Evolutionary conservation across 2,329 filamentous ascomycete species (phyloP).

Genomic region (Sordariomycetes sp.): DNA sequence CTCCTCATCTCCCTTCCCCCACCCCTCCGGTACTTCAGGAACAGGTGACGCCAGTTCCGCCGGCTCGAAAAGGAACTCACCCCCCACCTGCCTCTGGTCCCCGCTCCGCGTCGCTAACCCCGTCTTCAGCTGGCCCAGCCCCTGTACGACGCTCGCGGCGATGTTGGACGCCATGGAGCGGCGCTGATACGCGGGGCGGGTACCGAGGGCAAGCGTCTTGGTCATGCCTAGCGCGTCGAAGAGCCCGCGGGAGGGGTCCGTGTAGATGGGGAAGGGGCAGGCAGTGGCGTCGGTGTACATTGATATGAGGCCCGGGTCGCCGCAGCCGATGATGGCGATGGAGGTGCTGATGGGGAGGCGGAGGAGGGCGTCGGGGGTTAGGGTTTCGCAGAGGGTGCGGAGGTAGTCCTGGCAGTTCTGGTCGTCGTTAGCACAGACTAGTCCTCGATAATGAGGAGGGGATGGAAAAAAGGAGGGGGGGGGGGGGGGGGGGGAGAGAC

Average conservation of each 20-base stretch:
- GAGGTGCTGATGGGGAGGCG: conserved; percentile 42
- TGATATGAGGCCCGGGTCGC: conserved; percentile 52
- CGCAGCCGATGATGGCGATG: conserved; percentile 61
- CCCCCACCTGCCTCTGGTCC: conserved; percentile 56
- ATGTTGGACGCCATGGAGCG: conserved; percentile 37
- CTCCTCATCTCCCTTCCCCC: conserved; percentile 15
- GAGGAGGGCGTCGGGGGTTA: conserved; percentile 37
- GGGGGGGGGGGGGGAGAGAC: neutral
- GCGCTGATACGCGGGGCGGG: conserved; percentile 45
- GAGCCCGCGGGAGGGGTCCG: conserved; percentile 55
- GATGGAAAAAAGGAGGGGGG: neutral
- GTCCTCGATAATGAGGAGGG: neutral
- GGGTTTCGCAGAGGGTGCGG: conserved; percentile 42
- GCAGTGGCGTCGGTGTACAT: conserved; percentile 48
- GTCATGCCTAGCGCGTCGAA: conserved; percentile 59
- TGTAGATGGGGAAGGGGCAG: conserved; percentile 64
- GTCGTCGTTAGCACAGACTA: neutral
- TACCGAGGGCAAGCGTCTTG: conserved; percentile 45
- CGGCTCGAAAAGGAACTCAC: conserved; percentile 66
- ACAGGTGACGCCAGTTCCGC: conserved; percentile 25
- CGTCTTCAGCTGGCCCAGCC: conserved; percentile 39
- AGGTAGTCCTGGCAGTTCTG: conserved; percentile 73
- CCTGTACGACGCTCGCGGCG: conserved; percentile 41
- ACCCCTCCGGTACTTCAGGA: conserved; percentile 9
- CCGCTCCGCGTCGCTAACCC: conserved; percentile 51